A percentile compares a stretch with the other conserved stretches of the same genome.
phyloP scores from a whole-genome alignment of 371 early-diverging fungal species.

The Parasitella parasitica region DNA sequence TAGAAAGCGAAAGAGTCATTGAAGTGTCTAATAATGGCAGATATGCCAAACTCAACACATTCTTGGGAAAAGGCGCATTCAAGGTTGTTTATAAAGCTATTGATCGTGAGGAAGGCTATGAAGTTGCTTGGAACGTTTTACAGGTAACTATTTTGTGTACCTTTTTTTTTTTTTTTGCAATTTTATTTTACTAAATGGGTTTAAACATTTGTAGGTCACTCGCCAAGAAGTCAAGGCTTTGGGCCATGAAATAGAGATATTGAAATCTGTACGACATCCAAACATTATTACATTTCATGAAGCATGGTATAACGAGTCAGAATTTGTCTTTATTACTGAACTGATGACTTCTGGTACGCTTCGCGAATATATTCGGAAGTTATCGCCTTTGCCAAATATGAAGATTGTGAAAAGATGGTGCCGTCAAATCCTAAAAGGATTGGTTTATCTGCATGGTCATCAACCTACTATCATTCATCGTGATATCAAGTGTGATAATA shows the following conservation, averaged over 20 bases:
- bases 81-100: constrained; percentile 89
- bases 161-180: neutral
- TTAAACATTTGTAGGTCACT: constrained; percentile 13
- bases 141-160: constrained; percentile 29
- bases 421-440: constrained; percentile 71
- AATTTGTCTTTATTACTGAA: constrained; percentile 90
- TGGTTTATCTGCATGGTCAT: constrained; percentile 76
- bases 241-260: constrained; percentile 63
- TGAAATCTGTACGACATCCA: constrained; percentile 81
- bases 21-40: constrained; percentile 72
- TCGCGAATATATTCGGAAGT: constrained; percentile 75
- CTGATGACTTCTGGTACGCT: constrained; percentile 92
- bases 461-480: constrained; percentile 82
- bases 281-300: constrained; percentile 84
- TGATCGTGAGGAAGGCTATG: constrained; percentile 82
- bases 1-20: constrained; percentile 48
- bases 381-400: constrained; percentile 67
- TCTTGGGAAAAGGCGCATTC: constrained; percentile 84
- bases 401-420: constrained; percentile 79
- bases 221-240: constrained; percentile 40
- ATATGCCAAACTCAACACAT: constrained; percentile 65
- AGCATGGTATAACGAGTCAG: constrained; percentile 69
- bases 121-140: constrained; percentile 88
- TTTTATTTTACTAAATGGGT: no score
- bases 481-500: constrained; percentile 74